Evolutionary conservation across 2,329 filamentous ascomycete species (phyloP).

Genomic region (Fusarium coicis): DNA sequence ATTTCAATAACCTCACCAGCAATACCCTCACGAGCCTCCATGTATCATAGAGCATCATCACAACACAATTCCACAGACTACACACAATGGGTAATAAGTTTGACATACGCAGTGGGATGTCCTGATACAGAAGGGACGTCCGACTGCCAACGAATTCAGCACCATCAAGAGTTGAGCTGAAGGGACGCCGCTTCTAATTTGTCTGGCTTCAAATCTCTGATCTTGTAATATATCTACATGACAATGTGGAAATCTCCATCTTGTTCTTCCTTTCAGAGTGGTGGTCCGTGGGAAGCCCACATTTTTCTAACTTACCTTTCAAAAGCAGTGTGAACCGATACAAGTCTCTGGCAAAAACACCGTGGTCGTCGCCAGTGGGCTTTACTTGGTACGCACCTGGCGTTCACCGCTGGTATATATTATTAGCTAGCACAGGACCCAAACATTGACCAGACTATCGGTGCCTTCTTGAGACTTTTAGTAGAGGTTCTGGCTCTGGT

Average conservation of each 20-base stretch:
- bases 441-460: background rate
- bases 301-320: constrained; percentile 1
- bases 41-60: background rate
- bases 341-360: constrained; percentile 10
- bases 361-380: background rate
- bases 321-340: constrained; percentile 1
- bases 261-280: constrained; percentile 8
- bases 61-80: background rate
- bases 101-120: background rate
- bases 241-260: background rate
- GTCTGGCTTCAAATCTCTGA: background rate
- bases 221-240: background rate
- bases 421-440: background rate
- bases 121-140: background rate
- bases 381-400: background rate
- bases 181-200: background rate
- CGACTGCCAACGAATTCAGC: background rate
- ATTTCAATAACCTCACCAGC: background rate
- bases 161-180: background rate
- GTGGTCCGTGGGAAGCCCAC: background rate
- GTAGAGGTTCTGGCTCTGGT: background rate
- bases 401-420: background rate
- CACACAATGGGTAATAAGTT: background rate
- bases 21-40: background rate
- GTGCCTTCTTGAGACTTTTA: background rate